Percentiles rank a stretch among this genome's conserved stretches.
Evolutionary conservation across 208 protist species (phyloP).

Genomic region (Angomonas deanei): DNA sequence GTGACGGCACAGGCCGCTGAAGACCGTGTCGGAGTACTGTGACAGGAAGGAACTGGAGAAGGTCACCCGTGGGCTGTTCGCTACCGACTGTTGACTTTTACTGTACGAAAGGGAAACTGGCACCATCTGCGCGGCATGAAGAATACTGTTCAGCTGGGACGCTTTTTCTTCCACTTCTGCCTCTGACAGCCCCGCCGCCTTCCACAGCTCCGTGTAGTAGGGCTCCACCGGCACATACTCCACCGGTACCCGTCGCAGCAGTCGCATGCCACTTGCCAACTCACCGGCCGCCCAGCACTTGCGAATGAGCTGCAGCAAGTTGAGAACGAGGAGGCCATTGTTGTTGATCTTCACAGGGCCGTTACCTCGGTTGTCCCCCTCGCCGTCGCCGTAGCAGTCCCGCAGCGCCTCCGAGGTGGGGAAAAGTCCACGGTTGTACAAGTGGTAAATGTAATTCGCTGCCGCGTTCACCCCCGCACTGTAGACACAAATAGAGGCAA

Average conservation of each 20-base stretch:
- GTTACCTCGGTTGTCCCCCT: not conserved
- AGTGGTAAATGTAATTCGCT: constrained; percentile 65
- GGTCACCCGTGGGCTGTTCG: constrained; percentile 14
- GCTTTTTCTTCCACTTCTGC: constrained; percentile 29
- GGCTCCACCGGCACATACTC: constrained; percentile 42
- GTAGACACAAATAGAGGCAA: constrained; percentile 28
- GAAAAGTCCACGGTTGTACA: constrained; percentile 41
- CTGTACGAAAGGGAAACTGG: no score
- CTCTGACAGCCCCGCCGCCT: constrained; percentile 51
- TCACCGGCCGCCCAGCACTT: constrained; percentile 46
- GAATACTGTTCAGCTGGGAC: constrained; percentile 39
- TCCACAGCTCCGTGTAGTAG: constrained; percentile 55
- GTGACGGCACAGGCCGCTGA: constrained; percentile 77
- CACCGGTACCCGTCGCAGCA: constrained; percentile 64
- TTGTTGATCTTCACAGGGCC: constrained; percentile 35
- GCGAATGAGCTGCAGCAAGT: constrained; percentile 30
- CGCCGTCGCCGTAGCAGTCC: not conserved
- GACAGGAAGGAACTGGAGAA: constrained; percentile 55
- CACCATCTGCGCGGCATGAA: constrained; percentile 56
- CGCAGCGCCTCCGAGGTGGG: not conserved
- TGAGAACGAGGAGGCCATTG: constrained; percentile 27
- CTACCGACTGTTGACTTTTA: no score
- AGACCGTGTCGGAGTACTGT: constrained; percentile 36
- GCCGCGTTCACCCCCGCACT: constrained; percentile 53
- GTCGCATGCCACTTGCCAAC: constrained; percentile 41